Percentiles rank a stretch among this genome's conserved stretches.
Evolutionary conservation across 2,329 filamentous ascomycete species (phyloP).

Genomic region (Fusarium albosuccineum): DNA sequence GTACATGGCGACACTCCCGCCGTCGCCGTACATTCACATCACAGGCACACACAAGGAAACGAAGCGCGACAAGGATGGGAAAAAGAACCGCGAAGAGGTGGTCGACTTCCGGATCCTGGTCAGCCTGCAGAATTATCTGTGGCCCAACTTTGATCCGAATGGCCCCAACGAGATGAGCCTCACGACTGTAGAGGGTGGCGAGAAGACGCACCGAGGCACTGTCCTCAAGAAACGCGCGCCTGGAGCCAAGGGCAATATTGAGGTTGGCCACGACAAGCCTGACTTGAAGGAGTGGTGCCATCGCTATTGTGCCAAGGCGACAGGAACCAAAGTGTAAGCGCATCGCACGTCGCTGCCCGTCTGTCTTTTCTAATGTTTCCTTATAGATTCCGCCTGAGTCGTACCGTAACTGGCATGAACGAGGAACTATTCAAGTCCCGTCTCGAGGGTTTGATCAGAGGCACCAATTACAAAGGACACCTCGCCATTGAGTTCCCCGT

Average conservation of each 20-base stretch:
- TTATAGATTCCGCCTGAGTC: slow-evolving; percentile 32
- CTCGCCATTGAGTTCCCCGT: slow-evolving; percentile 36
- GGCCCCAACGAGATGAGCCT: slow-evolving; percentile 13
- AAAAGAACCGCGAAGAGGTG: slow-evolving; percentile 26
- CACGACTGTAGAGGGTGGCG: slow-evolving; percentile 25
- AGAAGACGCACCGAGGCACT: slow-evolving; percentile 42
- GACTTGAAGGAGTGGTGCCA: slow-evolving; percentile 40
- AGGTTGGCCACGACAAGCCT: slow-evolving; percentile 37
- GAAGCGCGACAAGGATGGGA: slow-evolving; percentile 32
- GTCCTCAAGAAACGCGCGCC: slow-evolving; percentile 29
- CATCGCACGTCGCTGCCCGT: rapidly evolving
- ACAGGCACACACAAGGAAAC: slow-evolving; percentile 30
- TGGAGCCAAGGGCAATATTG: slow-evolving; percentile 31
- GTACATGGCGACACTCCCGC: slow-evolving; percentile 24
- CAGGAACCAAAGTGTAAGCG: slow-evolving; percentile 33
- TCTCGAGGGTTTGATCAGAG: slow-evolving; percentile 14
- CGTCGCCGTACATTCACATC: slow-evolving; percentile 39
- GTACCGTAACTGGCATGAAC: slow-evolving; percentile 32
- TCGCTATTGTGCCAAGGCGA: slow-evolving; percentile 35
- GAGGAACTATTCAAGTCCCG: neutral
- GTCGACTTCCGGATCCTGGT: slow-evolving; percentile 38
- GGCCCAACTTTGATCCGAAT: slow-evolving; percentile 29
- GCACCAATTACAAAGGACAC: slow-evolving; percentile 38
- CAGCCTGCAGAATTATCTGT: slow-evolving; percentile 40
- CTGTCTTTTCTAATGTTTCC: neutral